Base-by-base conservation (phyloP, 208 protist species). In the Novymonas esmeraldas region DNA sequence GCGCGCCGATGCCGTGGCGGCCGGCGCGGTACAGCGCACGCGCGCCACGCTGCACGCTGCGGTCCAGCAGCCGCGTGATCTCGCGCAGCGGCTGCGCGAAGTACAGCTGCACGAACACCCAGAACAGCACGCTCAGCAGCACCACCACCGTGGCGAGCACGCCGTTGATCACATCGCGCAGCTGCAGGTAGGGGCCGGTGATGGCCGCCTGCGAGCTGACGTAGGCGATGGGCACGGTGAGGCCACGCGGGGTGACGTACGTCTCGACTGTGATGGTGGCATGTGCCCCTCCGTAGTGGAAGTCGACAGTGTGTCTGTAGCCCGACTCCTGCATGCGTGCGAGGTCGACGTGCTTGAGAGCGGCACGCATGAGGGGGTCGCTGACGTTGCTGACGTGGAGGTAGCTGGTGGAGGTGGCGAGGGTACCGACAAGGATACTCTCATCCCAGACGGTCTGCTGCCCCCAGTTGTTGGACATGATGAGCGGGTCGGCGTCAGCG, bases 291-390 rank as follows among this genome's bases (percentile, higher is more conserved):
- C 39, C 2, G 54, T 59, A 44, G 13, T 16, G 6, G 38, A 76
- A 76, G 18, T 62, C 45, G 3, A 52, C 45, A 5, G 51, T 55
- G 41, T n/a, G 10, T 6, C 22, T 36, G 50, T 68, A 31, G 2
- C 16, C 38, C 3, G 13, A 3, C 22, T 39, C 24, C 34, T 61
- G 59, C 42, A 78, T 55, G 3, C 6, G 20, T 10, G 34, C 42
- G 3, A 79, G 26, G 48, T 78, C 20, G 10, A 84, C 41, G 44
- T 78, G 66, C 60, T 56, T 36, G 20, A 84, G 42, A 36, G 74
- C 79, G 18, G 54, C 51, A 3, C 64, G 55, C 79, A 84, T 78
- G 39, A 84, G 57, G 1, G 79, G 74, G 64, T 81, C 58, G 39
- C 22, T 29, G 14, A 81, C 45, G n/a, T 80, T 42, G 36, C 70